Evolutionary conservation across 495 filamentous ascomycete genomes (phyloP).

Genomic region (Antarctomyces pellizariae): DNA sequence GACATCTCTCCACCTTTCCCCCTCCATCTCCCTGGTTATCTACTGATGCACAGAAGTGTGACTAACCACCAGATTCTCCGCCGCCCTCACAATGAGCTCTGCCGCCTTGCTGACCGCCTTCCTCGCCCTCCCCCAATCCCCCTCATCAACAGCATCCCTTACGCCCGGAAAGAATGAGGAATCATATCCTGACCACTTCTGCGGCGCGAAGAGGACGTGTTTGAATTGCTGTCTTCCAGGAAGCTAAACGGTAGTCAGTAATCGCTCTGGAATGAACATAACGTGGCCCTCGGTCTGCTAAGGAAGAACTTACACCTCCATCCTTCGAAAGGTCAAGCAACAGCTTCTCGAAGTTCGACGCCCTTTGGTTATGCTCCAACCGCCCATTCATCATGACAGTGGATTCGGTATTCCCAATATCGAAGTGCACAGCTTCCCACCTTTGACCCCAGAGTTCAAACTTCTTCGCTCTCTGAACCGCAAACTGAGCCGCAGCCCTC

Average conservation of each 20-base stretch:
- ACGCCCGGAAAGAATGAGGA: constrained; percentile 65
- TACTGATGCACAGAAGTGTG: too few species aligned
- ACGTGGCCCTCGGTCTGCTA: neutral
- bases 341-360: constrained; percentile 62
- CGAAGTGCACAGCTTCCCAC: constrained; percentile 45
- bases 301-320: constrained; percentile 38
- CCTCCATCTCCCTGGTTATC: too few species aligned
- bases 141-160: constrained; percentile 50
- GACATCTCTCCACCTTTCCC: too few species aligned
- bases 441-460: constrained; percentile 51
- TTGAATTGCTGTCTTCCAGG: constrained; percentile 86
- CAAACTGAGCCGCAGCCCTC: constrained; percentile 36
- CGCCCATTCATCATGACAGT: constrained; percentile 36
- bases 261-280: neutral
- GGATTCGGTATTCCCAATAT: constrained; percentile 45
- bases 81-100: constrained; percentile 38
- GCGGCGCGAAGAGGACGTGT: constrained; percentile 72
- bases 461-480: constrained; percentile 26
- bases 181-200: constrained; percentile 54
- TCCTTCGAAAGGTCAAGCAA: constrained; percentile 47
- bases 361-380: constrained; percentile 41
- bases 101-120: constrained; percentile 50
- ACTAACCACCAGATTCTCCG: constrained; percentile 28
- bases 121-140: constrained; percentile 48
- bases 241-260: constrained; percentile 24